Conservation (phyloP, 768 basidiomycete species). For the Mycena leptocephala region DNA sequence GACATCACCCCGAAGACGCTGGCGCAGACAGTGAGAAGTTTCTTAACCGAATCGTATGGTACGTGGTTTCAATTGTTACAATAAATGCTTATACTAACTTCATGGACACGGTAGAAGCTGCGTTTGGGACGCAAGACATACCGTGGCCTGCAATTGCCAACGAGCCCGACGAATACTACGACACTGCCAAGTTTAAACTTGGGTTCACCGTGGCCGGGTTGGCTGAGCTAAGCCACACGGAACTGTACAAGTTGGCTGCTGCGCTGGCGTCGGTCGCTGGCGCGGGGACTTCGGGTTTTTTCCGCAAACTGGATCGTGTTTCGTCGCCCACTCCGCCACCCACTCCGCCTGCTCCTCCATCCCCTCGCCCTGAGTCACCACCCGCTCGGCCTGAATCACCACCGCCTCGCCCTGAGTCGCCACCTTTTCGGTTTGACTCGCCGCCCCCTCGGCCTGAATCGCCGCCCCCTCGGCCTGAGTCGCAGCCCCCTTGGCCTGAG, state of each 20-base stretch:
- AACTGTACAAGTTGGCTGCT: neutral
- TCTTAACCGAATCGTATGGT: neutral
- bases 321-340: too few relatives aligned
- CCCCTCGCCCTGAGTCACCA: too few relatives aligned
- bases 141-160: slow-evolving; percentile 5
- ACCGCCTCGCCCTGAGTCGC: too few relatives aligned
- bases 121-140: slow-evolving; percentile 10
- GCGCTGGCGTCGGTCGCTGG: neutral
- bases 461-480: too few relatives aligned
- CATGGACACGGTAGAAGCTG: neutral
- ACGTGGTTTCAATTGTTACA: neutral
- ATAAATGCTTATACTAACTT: neutral
- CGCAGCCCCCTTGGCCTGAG: too few relatives aligned
- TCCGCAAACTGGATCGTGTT: neutral
- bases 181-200: neutral
- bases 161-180: slow-evolving; percentile 13
- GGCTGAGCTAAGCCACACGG: neutral
- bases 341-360: too few relatives aligned
- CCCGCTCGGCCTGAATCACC: too few relatives aligned
- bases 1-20: neutral
- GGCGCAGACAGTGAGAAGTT: neutral
- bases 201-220: neutral
- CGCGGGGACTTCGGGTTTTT: slow-evolving; percentile 6
- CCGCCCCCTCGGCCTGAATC: too few relatives aligned
- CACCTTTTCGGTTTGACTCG: too few relatives aligned